Evolutionary conservation across 2,329 filamentous ascomycete genomes (phyloP).

Genomic region (Verticillium klebahnii): DNA sequence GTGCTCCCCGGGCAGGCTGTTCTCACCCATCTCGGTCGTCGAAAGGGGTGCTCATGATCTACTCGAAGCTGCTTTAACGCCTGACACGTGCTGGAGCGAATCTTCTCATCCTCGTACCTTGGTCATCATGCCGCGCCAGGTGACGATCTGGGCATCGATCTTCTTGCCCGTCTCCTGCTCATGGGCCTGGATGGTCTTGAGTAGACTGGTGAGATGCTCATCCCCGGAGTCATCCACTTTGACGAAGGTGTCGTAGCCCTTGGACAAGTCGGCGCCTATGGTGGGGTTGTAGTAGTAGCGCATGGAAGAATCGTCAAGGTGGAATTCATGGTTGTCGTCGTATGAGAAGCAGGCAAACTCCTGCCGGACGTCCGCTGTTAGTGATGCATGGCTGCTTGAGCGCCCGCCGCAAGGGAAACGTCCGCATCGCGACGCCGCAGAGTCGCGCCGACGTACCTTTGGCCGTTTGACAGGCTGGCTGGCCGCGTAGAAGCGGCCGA

Average conservation of each 20-base stretch:
- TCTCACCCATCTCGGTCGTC: conserved; percentile 73
- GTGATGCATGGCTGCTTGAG: not conserved
- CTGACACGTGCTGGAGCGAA: not conserved
- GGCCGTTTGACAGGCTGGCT: conserved; percentile 71
- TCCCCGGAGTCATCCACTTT: conserved; percentile 79
- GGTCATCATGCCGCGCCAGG: conserved; percentile 98
- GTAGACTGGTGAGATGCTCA: conserved; percentile 80
- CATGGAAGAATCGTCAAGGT: conserved; percentile 71
- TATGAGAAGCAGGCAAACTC: conserved; percentile 95
- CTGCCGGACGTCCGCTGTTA: conserved; percentile 32
- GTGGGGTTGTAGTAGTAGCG: conserved; percentile 82
- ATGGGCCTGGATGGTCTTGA: conserved; percentile 68
- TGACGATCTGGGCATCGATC: conserved; percentile 75
- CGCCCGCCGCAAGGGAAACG: too few species aligned
- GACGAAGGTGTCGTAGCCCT: conserved; percentile 76
- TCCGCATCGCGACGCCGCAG: too few species aligned
- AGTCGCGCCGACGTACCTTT: conserved; percentile 44
- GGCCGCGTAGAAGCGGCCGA: conserved; percentile 61
- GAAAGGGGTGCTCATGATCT: conserved; percentile 85
- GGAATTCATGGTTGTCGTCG: conserved; percentile 75
- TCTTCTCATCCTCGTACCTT: conserved; percentile 55
- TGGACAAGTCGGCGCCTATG: conserved; percentile 68
- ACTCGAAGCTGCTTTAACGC: not conserved
- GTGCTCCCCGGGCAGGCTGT: not conserved
- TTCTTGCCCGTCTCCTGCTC: conserved; percentile 65